Percentiles rank a stretch among this genome's conserved stretches.
These are phyloP conservation scores for Aspergillus thermomutatus DNA, from an alignment of 2,329 filamentous ascomycete species.

Conservation along the genomic window DNA sequence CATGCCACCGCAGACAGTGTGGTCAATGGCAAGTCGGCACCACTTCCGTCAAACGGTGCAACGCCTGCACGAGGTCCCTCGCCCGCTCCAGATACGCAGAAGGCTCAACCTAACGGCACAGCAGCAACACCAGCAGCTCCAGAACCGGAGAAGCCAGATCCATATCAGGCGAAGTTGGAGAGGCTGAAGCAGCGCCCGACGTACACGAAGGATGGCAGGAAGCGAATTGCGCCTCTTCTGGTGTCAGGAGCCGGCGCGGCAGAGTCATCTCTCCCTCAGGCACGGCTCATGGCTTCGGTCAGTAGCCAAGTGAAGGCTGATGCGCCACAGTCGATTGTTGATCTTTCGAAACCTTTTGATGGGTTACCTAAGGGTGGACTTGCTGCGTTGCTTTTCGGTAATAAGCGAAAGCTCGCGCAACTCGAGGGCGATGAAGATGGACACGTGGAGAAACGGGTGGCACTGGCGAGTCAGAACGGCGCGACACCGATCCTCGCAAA, in stretches of 20 bases:
- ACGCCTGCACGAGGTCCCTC: constrained; percentile 33
- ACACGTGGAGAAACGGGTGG: constrained; percentile 57
- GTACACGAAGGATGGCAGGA: constrained; percentile 94
- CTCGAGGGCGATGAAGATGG: constrained; percentile 73
- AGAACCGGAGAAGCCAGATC: constrained; percentile 47
- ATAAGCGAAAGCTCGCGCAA: constrained; percentile 78
- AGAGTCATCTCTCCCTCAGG: constrained; percentile 83
- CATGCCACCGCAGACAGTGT: constrained; percentile 53
- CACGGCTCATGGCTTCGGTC: constrained; percentile 77
- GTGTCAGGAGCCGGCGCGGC: constrained; percentile 86
- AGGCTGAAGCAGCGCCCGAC: constrained; percentile 87
- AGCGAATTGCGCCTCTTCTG: constrained; percentile 85
- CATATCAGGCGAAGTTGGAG: constrained; percentile 59
- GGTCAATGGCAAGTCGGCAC: constrained; percentile 45
- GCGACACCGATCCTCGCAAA: constrained; percentile 73
- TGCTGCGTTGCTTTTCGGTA: constrained; percentile 80
- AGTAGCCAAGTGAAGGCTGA: constrained; percentile 65
- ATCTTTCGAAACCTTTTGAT: constrained; percentile 91
- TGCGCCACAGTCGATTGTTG: constrained; percentile 75
- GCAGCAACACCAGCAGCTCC: constrained; percentile 26
- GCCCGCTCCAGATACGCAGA: constrained; percentile 30
- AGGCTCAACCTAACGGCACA: constrained; percentile 36
- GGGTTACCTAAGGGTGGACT: constrained; percentile 88
- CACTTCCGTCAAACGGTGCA: constrained; percentile 45
- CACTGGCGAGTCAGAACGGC: constrained; percentile 59